Conservation (phyloP, 768 basidiomycete species). For the Terana coerulea region DNA sequence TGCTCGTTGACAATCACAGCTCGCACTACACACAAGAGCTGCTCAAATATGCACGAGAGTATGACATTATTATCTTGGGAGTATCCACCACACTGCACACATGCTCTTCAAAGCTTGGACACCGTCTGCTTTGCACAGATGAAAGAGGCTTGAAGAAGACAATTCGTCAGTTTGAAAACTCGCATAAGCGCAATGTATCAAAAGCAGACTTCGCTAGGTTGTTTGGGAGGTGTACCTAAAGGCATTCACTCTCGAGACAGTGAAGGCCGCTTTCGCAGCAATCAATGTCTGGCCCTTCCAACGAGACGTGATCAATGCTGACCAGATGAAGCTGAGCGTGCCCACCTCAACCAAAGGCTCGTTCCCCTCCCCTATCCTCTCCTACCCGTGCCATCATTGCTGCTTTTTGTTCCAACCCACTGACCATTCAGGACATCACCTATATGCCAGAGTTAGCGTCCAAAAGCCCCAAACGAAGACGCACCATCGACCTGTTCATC, state of each 20-base stretch:
- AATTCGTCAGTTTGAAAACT: conserved; percentile 9
- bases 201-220: conserved; percentile 17
- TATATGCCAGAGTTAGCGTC: neutral
- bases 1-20: conserved; percentile 40
- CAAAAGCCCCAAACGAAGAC: neutral
- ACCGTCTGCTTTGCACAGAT: conserved; percentile 40
- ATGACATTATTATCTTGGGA: conserved; percentile 37
- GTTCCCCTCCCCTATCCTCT: conserved; percentile 5
- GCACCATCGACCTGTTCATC: neutral
- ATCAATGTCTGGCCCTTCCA: conserved; percentile 19
- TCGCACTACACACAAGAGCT: conserved; percentile 35
- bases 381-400: conserved; percentile 4
- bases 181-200: neutral
- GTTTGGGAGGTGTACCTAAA: conserved; percentile 12
- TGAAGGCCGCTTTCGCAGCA: conserved; percentile 15
- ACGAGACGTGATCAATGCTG: conserved; percentile 13
- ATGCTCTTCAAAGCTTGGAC: conserved; percentile 41
- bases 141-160: conserved; percentile 27
- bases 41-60: conserved; percentile 28
- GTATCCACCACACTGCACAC: conserved; percentile 39
- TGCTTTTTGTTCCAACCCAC: neutral
- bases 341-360: conserved; percentile 6
- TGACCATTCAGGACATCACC: neutral
- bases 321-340: conserved; percentile 18
- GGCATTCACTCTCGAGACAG: conserved; percentile 16